A percentile compares a stretch with the other conserved stretches of the same genome.
phyloP scores from a whole-genome alignment of 129 eudicot genomes.

The Mikania micrantha region DNA sequence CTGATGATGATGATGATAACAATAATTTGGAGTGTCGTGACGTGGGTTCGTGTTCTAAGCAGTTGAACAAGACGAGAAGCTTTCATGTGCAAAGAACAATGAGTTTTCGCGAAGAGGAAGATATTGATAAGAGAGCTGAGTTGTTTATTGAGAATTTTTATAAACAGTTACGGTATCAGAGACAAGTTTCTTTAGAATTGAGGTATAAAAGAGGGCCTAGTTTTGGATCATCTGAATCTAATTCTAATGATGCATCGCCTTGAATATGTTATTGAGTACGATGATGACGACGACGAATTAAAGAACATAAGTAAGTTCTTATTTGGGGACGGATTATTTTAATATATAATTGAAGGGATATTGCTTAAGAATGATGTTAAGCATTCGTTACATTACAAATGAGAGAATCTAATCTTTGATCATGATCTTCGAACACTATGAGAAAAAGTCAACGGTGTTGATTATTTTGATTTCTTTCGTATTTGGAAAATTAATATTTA shows the following conservation, averaged over 20 bases:
- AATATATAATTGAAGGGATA: no score
- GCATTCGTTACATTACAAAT: no score
- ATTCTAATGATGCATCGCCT: conserved; percentile 22
- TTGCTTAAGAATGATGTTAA: no score
- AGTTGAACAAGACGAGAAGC: conserved; percentile 22
- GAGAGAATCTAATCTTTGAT: no score
- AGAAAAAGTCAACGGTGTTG: not conserved
- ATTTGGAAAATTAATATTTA: not conserved
- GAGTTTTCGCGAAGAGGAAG: conserved; percentile 54
- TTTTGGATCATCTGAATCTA: conserved; percentile 30
- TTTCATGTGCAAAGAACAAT: conserved; percentile 31
- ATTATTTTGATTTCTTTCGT: not conserved
- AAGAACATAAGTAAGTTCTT: not conserved
- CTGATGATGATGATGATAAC: conserved; percentile 3
- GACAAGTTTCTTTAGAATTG: conserved; percentile 74
- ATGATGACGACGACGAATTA: not conserved
- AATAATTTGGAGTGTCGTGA: not conserved
- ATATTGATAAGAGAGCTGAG: conserved; percentile 74
- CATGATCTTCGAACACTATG: not conserved
- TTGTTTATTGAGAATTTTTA: conserved; percentile 67
- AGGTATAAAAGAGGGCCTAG: conserved; percentile 48
- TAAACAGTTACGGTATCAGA: conserved; percentile 50
- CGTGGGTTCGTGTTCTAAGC: not conserved
- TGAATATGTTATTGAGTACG: conserved; percentile 6
- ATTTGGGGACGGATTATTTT: not conserved